A percentile compares a stretch with the other conserved stretches of the same genome.
phyloP scores from a whole-genome alignment of 2,329 filamentous ascomycete species.

The Penicillium sp. region DNA sequence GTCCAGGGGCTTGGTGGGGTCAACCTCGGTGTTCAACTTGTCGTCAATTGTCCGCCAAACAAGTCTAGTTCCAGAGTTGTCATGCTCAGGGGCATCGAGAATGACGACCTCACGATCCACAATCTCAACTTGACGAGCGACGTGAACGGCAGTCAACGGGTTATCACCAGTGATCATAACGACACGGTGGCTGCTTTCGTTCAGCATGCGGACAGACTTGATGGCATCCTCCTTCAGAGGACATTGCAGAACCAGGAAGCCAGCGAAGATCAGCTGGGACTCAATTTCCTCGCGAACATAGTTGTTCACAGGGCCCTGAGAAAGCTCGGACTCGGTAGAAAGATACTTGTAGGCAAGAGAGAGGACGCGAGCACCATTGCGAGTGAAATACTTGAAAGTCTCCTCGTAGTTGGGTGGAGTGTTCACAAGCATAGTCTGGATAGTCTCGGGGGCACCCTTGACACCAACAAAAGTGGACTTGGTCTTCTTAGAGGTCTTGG shows the following conservation, averaged over 20 bases:
- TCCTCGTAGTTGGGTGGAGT: slow-evolving; percentile 91
- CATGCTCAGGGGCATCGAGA: slow-evolving; percentile 90
- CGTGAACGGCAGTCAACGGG: slow-evolving; percentile 92
- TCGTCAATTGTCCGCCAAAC: slow-evolving; percentile 97
- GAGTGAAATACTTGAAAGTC: slow-evolving; percentile 97
- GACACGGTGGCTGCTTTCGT: slow-evolving; percentile 96
- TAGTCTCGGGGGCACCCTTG: slow-evolving; percentile 96
- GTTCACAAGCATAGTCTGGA: slow-evolving; percentile 84
- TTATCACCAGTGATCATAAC: slow-evolving; percentile 99
- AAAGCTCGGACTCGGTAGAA: slow-evolving; percentile 76
- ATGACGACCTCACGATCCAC: slow-evolving; percentile 95
- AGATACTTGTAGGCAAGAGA: slow-evolving; percentile 94
- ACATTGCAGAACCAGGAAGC: slow-evolving; percentile 93
- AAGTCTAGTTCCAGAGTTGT: slow-evolving; percentile 74
- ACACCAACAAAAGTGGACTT: slow-evolving; percentile 91
- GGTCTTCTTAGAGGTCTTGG: slow-evolving; percentile 70
- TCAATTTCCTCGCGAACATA: slow-evolving; percentile 93
- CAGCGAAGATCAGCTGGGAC: slow-evolving; percentile 80
- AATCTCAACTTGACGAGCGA: slow-evolving; percentile 94
- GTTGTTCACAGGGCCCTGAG: slow-evolving; percentile 84
- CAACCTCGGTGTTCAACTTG: slow-evolving; percentile 79
- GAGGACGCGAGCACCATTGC: slow-evolving; percentile 91
- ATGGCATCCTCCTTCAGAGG: slow-evolving; percentile 96
- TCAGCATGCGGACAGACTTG: slow-evolving; percentile 92
- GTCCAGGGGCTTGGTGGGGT: slow-evolving; percentile 79